Percentiles rank a stretch among this genome's conserved stretches.
Evolutionary conservation across 495 filamentous ascomycete genomes (phyloP).

Genomic region (Penicillium parvum): DNA sequence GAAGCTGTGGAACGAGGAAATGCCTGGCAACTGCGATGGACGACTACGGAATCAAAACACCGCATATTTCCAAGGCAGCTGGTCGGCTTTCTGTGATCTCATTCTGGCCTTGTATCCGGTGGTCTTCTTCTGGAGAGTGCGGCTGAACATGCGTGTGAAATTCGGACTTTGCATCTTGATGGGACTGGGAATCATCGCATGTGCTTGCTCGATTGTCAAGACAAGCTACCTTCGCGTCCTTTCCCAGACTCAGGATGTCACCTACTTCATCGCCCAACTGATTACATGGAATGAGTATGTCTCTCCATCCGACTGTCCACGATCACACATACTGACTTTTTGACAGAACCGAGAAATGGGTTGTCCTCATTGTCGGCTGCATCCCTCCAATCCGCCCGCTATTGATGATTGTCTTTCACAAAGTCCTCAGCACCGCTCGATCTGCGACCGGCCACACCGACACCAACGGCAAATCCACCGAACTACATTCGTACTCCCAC

Average conservation of each 20-base stretch:
- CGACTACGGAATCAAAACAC: slow-evolving; percentile 4
- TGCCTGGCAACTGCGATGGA: slow-evolving; percentile 9
- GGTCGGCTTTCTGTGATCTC: slow-evolving; percentile 15
- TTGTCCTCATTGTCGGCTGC: slow-evolving; percentile 14
- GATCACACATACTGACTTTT: neutral
- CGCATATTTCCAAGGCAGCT: slow-evolving; percentile 16
- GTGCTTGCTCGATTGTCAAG: slow-evolving; percentile 13
- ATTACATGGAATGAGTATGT: slow-evolving; percentile 9
- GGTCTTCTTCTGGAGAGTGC: slow-evolving; percentile 36
- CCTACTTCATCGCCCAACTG: slow-evolving; percentile 9
- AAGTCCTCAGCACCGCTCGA: neutral
- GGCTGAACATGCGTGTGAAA: slow-evolving; percentile 36
- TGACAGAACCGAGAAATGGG: slow-evolving; percentile 14
- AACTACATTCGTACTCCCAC: slow-evolving; percentile 5
- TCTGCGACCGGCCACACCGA: slow-evolving; percentile 1
- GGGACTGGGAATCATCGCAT: slow-evolving; percentile 29
- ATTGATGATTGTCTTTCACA: slow-evolving; percentile 8
- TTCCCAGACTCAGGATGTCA: slow-evolving; percentile 5
- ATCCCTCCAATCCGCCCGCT: slow-evolving; percentile 14
- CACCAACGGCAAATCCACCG: slow-evolving; percentile 2
- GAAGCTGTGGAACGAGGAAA: slow-evolving; percentile 6
- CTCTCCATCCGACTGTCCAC: neutral
- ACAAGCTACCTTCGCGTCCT: slow-evolving; percentile 7
- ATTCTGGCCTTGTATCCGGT: slow-evolving; percentile 32
- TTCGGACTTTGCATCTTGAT: slow-evolving; percentile 37